Conservation (phyloP, 148 eudicot genomes). For the Rheum nobile region DNA sequence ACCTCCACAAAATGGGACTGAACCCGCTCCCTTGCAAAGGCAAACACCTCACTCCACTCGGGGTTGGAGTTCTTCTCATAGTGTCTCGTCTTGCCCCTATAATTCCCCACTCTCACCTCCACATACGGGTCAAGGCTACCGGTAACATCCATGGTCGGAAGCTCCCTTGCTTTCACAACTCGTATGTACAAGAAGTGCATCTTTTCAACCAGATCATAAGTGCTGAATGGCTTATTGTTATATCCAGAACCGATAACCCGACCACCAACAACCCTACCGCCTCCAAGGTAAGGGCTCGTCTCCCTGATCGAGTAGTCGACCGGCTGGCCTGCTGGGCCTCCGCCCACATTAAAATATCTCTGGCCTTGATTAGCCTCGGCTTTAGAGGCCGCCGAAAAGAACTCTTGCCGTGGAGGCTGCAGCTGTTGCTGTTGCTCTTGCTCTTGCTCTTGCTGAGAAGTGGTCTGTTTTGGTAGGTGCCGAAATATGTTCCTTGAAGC, state of each 20-base stretch:
- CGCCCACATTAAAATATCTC: conserved; percentile 18
- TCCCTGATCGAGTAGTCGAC: conserved; percentile 58
- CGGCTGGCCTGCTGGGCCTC: conserved; percentile 28
- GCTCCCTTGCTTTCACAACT: conserved; percentile 74
- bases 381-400: conserved; percentile 14
- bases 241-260: conserved; percentile 35
- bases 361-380: conserved; percentile 23
- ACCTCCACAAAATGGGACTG: conserved; percentile 64
- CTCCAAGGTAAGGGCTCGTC: conserved; percentile 76
- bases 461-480: conserved; percentile 19
- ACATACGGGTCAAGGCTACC: conserved; percentile 87
- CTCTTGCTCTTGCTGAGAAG: conserved; percentile 13
- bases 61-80: conserved; percentile 50
- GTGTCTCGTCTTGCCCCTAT: conserved; percentile 61
- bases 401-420: conserved; percentile 2
- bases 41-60: conserved; percentile 79
- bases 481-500: not conserved
- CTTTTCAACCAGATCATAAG: conserved; percentile 74
- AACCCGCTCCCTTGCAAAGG: conserved; percentile 60
- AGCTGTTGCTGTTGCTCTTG: not conserved
- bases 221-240: conserved; percentile 27
- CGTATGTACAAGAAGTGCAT: conserved; percentile 77
- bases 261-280: conserved; percentile 65
- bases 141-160: conserved; percentile 59
- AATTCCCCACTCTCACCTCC: conserved; percentile 78